Evolutionary conservation across 768 basidiomycete genomes (phyloP).

Genomic region (Asterophora lycoperdoides): DNA sequence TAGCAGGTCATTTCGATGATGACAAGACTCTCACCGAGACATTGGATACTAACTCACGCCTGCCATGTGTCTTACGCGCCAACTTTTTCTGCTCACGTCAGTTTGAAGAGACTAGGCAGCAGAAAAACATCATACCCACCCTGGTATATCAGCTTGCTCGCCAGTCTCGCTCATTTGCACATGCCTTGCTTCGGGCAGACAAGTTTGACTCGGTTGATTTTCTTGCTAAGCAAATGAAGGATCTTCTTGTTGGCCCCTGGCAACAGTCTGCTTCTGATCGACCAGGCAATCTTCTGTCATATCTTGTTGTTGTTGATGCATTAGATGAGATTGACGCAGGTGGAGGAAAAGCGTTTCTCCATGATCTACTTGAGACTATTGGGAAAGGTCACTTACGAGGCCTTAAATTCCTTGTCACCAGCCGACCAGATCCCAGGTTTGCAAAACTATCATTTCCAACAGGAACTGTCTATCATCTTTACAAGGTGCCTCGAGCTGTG

Average conservation of each 20-base stretch:
- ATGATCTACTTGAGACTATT: constrained; percentile 1
- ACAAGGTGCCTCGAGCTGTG: background rate
- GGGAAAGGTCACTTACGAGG: background rate
- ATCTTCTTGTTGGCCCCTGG: background rate
- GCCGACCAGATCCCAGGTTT: background rate
- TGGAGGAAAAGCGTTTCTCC: background rate
- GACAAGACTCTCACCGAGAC: constrained; percentile 12
- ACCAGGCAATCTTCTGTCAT: background rate
- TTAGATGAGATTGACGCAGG: constrained; percentile 2
- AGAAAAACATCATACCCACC: constrained; percentile 19
- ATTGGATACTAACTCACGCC: constrained; percentile 1
- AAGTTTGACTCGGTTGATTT: background rate
- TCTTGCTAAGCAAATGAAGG: background rate
- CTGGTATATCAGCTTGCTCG: constrained; percentile 5
- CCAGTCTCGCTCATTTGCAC: background rate
- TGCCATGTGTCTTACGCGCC: constrained; percentile 15
- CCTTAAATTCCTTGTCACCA: background rate
- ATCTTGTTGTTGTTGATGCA: constrained; percentile 10
- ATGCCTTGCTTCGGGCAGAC: background rate
- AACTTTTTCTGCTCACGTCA: constrained; percentile 26
- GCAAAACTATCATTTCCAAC: no score
- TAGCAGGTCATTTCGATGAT: constrained; percentile 15
- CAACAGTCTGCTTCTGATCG: background rate
- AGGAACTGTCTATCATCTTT: background rate
- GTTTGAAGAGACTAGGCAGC: constrained; percentile 11